These are phyloP conservation scores for Apophysomyces variabilis DNA, from an alignment of 371 early-diverging fungal species.

Conservation along the genomic window DNA sequence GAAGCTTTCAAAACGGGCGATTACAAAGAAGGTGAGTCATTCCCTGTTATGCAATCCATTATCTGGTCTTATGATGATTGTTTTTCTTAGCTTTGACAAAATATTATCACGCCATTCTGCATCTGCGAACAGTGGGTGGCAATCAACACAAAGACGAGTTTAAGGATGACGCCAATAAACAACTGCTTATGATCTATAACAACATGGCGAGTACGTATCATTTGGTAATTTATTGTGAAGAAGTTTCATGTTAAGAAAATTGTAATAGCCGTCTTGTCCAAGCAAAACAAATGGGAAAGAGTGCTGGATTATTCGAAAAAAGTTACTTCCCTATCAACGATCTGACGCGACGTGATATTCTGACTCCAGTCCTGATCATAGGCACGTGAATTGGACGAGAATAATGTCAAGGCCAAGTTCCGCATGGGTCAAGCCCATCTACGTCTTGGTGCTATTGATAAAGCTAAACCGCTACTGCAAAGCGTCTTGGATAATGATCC, in stretches of 20 bases:
- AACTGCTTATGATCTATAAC: constrained; percentile 49
- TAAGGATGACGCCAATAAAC: constrained; percentile 28
- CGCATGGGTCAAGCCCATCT: constrained; percentile 47
- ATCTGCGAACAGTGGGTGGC: constrained; percentile 46
- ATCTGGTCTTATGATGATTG: background rate
- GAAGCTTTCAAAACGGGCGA: constrained; percentile 40
- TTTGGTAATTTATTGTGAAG: background rate
- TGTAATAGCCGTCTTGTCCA: constrained; percentile 36
- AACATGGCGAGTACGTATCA: constrained; percentile 38
- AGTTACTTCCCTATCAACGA: constrained; percentile 16
- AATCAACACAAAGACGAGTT: constrained; percentile 25
- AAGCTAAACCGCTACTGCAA: constrained; percentile 31
- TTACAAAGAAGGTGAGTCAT: constrained; percentile 32
- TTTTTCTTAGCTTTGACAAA: constrained; percentile 30
- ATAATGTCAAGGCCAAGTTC: constrained; percentile 44
- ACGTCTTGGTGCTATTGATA: constrained; percentile 31
- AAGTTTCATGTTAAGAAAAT: background rate
- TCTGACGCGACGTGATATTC: background rate
- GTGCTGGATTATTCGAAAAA: constrained; percentile 40
- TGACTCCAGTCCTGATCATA: background rate
- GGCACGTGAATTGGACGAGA: constrained; percentile 33
- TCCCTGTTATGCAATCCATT: background rate
- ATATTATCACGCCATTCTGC: constrained; percentile 44
- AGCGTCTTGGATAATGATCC: constrained; percentile 33
- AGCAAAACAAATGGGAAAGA: constrained; percentile 48